These are phyloP conservation scores for Annulohypoxylon moriforme DNA, from an alignment of 495 filamentous ascomycete genomes.

Conservation along the genomic window DNA sequence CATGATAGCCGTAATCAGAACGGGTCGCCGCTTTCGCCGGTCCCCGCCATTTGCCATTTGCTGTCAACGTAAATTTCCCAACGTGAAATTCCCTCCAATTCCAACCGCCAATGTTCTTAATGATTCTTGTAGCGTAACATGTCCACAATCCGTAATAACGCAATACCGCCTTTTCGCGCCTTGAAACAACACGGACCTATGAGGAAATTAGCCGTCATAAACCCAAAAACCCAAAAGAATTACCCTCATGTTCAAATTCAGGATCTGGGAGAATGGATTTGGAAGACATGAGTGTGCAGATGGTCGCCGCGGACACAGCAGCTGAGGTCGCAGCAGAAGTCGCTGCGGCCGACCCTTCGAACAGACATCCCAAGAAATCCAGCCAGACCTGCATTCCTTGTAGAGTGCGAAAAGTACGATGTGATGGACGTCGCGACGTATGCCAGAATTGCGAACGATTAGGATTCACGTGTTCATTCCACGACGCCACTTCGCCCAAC, in stretches of 20 bases:
- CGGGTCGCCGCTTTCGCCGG: constrained; percentile 39
- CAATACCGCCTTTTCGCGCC: constrained; percentile 41
- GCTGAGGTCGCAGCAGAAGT: constrained; percentile 50
- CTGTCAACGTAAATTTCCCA: constrained; percentile 32
- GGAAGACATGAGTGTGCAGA: constrained; percentile 52
- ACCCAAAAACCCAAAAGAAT: not conserved
- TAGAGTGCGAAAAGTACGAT: constrained; percentile 62
- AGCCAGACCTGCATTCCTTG: constrained; percentile 60
- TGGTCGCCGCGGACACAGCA: constrained; percentile 49
- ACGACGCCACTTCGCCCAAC: constrained; percentile 50
- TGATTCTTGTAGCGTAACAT: constrained; percentile 42
- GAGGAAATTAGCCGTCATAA: constrained; percentile 21
- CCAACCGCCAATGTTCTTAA: constrained; percentile 25
- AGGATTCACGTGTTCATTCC: constrained; percentile 62
- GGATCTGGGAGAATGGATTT: constrained; percentile 49
- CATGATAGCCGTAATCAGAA: constrained; percentile 8
- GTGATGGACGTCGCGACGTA: constrained; percentile 57
- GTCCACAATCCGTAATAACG: constrained; percentile 41
- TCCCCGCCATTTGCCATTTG: constrained; percentile 38
- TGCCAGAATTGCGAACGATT: constrained; percentile 64
- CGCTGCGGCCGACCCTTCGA: constrained; percentile 47
- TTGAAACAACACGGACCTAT: constrained; percentile 12
- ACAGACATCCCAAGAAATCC: constrained; percentile 51
- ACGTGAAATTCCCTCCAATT: constrained; percentile 40
- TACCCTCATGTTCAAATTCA: constrained; percentile 38